Evolutionary conservation across 352 stramenopile genomes (phyloP).

Genomic region (Peronosclerospora sorghi): DNA sequence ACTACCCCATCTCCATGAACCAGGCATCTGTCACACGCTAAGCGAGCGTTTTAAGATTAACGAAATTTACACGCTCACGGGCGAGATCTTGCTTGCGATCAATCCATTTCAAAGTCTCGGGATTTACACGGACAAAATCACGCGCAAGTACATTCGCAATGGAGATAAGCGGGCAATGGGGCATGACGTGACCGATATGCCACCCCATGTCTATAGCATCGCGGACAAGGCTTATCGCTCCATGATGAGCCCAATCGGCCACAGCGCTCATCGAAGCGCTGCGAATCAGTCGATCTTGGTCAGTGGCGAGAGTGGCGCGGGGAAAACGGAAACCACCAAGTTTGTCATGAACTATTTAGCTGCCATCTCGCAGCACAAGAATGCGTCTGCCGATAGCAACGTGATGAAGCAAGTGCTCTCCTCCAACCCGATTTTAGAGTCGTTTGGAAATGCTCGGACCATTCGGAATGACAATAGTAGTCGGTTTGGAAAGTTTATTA

Average conservation of each 20-base stretch:
- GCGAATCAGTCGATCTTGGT: slow-evolving; percentile 89
- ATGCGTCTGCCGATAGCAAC: slow-evolving; percentile 37
- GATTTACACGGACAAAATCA: slow-evolving; percentile 82
- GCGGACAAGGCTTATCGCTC: slow-evolving; percentile 83
- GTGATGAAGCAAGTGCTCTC: slow-evolving; percentile 91
- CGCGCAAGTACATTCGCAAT: slow-evolving; percentile 80
- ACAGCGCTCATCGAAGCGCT: slow-evolving; percentile 15
- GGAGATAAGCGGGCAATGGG: slow-evolving; percentile 62
- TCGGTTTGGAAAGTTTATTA: too few relatives aligned
- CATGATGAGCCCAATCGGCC: slow-evolving; percentile 49
- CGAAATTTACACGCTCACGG: slow-evolving; percentile 89
- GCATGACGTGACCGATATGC: slow-evolving; percentile 60
- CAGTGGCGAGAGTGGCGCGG: too few relatives aligned
- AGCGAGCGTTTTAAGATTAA: slow-evolving; percentile 88
- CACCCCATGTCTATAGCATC: slow-evolving; percentile 87
- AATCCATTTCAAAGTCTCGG: slow-evolving; percentile 84
- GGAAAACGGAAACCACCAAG: slow-evolving; percentile 97
- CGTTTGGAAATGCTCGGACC: slow-evolving; percentile 96
- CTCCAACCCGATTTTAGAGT: slow-evolving; percentile 97
- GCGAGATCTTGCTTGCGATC: slow-evolving; percentile 78
- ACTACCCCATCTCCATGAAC: slow-evolving; percentile 89
- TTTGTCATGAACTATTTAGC: slow-evolving; percentile 93
- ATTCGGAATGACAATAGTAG: slow-evolving; percentile 97
- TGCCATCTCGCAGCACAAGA: slow-evolving; percentile 70
- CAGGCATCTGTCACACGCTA: slow-evolving; percentile 89